Evolutionary conservation across 2,329 filamentous ascomycete genomes (phyloP), one percentile per base, ranked within the genome.

Genomic region (Exserohilum turcica): DNA sequence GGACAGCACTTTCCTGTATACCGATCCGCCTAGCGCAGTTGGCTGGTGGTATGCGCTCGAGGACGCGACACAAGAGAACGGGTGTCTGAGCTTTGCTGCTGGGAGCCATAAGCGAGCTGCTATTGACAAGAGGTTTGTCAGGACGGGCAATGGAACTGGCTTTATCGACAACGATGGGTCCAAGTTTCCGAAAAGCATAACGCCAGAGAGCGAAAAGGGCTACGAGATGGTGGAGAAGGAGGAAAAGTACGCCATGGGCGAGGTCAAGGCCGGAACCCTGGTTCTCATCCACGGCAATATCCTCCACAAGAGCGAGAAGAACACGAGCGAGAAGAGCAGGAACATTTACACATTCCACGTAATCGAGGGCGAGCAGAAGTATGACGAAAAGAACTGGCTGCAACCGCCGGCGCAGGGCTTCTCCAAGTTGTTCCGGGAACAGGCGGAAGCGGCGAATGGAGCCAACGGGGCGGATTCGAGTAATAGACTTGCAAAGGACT

Each of bases 321-420:
- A 99, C 73, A 82, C 84, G 50, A 96, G 92, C 72, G 77, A 82
- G 60, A 93, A 91, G 80, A 92, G 92, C 18, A 82, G 93, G 61
- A 95, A 94, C 71, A 96, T 97, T 48, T 99, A 97, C 76, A 97
- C 94, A 0, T 99, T 97, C 74, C 94, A 99, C 78, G 85, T 96
- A 52, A 97, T 97, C 68, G 94, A 97, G 77, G 90, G 89, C 0
- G 84, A 88, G 16, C 79, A 86, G 37, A 79, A 78, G 48, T 99
- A 97, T 74, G 94, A 97, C 75, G 83, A 83, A 76, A 82, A 82
- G 76, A 99, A 99, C 76, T 97, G 94, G 94, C 76, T 99, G 73
- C 93, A 97, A 78, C 91, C 92, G 52, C 88, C 91, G 0, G 79
- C 81, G 35, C 84, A 84, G 36, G 92, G 91, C 0, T 97, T 99